Conservation (phyloP, 2,329 filamentous ascomycete species). For the Zasmidium citrigriseum region DNA sequence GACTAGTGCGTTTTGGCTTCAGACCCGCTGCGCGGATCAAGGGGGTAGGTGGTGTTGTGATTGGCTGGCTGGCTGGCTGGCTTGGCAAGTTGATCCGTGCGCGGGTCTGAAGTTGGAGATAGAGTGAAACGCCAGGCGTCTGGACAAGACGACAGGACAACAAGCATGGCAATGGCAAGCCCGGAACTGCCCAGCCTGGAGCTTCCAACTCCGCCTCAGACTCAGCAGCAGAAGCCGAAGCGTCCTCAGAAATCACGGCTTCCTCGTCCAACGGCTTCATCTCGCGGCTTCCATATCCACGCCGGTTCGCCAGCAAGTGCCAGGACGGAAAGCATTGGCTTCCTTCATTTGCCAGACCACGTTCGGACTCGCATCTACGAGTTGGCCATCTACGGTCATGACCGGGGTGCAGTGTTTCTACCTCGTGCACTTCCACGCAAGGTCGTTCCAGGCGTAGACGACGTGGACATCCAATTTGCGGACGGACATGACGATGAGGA, state of each 20-base stretch:
- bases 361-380: constrained; percentile 13
- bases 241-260: too few species aligned
- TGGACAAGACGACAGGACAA: too few species aligned
- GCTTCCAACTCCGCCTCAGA: too few species aligned
- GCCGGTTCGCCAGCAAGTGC: background rate
- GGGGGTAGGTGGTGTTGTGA: too few species aligned
- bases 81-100: too few species aligned
- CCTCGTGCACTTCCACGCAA: constrained; percentile 14
- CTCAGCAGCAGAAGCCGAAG: too few species aligned
- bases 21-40: background rate
- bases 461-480: background rate
- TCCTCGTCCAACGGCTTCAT: background rate
- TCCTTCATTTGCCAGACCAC: constrained; percentile 14
- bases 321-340: constrained; percentile 9
- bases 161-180: too few species aligned
- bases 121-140: too few species aligned
- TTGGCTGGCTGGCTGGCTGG: too few species aligned
- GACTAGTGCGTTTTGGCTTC: background rate
- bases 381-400: constrained; percentile 18
- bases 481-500: background rate
- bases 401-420: constrained; percentile 15
- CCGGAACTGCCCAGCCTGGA: too few species aligned
- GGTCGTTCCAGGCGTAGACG: constrained; percentile 7
- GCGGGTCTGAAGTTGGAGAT: too few species aligned
- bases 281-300: background rate